Evolutionary conservation across 768 basidiomycete genomes (phyloP).

Genomic region (Tricholoma flavovirens): DNA sequence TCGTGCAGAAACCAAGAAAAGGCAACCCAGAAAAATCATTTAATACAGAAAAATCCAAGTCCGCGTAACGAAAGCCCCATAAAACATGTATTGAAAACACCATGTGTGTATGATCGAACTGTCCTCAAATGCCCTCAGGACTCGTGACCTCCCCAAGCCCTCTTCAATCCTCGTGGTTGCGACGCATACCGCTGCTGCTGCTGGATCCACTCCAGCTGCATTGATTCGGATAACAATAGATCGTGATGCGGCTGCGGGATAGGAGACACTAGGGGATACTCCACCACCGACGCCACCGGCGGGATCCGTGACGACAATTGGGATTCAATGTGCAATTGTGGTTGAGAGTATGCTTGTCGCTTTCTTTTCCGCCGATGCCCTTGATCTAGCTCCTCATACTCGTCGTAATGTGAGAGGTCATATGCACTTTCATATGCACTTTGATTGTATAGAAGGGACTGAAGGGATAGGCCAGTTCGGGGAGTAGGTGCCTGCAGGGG

Average conservation of each 20-base stretch:
- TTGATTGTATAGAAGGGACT: neutral
- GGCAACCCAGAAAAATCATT: too few relatives aligned
- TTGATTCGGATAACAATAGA: neutral
- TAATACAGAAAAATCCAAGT: too few relatives aligned
- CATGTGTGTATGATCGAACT: too few relatives aligned
- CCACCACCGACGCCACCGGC: neutral
- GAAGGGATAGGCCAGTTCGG: neutral
- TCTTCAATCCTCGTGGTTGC: neutral
- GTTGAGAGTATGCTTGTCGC: neutral
- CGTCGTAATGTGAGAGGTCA: neutral
- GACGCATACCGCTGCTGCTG: neutral
- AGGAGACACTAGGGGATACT: neutral
- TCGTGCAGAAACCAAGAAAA: too few relatives aligned
- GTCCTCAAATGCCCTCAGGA: neutral
- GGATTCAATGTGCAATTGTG: neutral
- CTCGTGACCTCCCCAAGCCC: neutral
- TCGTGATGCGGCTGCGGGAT: neutral
- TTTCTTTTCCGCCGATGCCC: neutral
- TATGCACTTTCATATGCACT: neutral
- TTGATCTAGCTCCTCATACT: neutral
- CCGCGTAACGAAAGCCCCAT: too few relatives aligned
- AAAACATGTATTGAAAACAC: too few relatives aligned
- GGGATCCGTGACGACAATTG: neutral
- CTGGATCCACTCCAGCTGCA: neutral
- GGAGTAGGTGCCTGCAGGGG: neutral